Conservation (phyloP, 768 basidiomycete genomes). For the Porphyrellus cyaneotinctus region DNA sequence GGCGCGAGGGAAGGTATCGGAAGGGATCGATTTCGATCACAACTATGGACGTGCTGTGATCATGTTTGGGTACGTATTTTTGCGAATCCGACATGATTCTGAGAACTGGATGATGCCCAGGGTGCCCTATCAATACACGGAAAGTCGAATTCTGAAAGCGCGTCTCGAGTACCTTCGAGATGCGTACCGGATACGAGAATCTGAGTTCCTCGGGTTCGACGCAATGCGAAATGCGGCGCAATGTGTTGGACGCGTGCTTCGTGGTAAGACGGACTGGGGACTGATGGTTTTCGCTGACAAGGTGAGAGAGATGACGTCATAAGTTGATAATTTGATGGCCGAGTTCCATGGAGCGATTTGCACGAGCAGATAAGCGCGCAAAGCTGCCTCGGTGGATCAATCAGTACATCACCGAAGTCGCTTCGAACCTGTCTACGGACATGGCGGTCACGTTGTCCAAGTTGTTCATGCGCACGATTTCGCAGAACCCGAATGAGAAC, state of each 20-base stretch:
- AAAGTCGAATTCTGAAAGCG: slow-evolving; percentile 95
- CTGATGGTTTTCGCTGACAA: slow-evolving; percentile 99
- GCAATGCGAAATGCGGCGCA: slow-evolving; percentile 99
- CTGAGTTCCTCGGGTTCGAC: slow-evolving; percentile 98
- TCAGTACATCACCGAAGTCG: slow-evolving; percentile 97
- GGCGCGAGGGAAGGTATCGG: slow-evolving; percentile 97
- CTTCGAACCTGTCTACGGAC: slow-evolving; percentile 95
- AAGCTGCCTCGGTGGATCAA: slow-evolving; percentile 99
- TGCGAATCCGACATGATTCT: not conserved
- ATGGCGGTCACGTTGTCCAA: slow-evolving; percentile 95
- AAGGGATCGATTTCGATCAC: slow-evolving; percentile 99
- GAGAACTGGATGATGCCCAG: slow-evolving; percentile 36
- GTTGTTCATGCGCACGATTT: slow-evolving; percentile 97
- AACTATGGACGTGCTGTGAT: slow-evolving; percentile 99
- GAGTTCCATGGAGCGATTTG: slow-evolving; percentile 65
- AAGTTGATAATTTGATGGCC: not conserved
- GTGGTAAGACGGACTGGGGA: slow-evolving; percentile 99
- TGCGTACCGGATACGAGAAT: slow-evolving; percentile 96
- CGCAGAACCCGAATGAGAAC: slow-evolving; percentile 95
- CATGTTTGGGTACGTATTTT: slow-evolving; percentile 84
- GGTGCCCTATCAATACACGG: slow-evolving; percentile 96
- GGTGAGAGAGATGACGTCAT: slow-evolving; percentile 41
- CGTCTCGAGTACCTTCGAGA: slow-evolving; percentile 97
- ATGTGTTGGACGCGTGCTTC: slow-evolving; percentile 94
- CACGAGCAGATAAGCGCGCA: slow-evolving; percentile 87